These are phyloP conservation scores for Mollisiaceae sp. DNA, from an alignment of 2,329 filamentous ascomycete species.

Conservation along the genomic window DNA sequence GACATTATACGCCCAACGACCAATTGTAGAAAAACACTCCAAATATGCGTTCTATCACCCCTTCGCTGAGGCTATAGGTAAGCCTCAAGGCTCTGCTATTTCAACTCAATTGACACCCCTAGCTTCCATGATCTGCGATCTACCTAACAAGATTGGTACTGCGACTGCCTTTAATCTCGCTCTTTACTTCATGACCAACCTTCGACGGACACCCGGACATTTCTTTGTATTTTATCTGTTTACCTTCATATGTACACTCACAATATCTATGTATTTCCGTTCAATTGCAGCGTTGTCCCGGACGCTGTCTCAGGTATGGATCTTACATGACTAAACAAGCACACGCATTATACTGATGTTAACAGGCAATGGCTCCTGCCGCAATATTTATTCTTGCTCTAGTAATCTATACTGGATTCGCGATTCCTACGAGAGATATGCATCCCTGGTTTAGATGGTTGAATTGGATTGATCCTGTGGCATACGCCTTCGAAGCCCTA, in stretches of 20 bases:
- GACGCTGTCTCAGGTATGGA: conserved; percentile 64
- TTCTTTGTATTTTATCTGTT: conserved; percentile 90
- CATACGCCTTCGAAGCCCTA: conserved; percentile 71
- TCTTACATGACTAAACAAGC: background rate
- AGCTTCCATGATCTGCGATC: conserved; percentile 63
- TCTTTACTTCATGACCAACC: conserved; percentile 86
- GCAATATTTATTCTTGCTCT: conserved; percentile 68
- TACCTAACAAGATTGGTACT: conserved; percentile 83
- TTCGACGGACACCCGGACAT: conserved; percentile 72
- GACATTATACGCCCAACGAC: conserved; percentile 84
- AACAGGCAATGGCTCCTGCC: conserved; percentile 37
- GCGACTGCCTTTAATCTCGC: conserved; percentile 77
- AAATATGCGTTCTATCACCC: conserved; percentile 90
- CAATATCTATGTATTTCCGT: conserved; percentile 88
- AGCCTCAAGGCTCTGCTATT: no score
- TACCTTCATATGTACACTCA: conserved; percentile 72
- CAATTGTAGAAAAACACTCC: conserved; percentile 88
- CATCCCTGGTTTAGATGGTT: conserved; percentile 61
- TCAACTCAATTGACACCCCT: conserved; percentile 47
- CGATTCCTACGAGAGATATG: conserved; percentile 60
- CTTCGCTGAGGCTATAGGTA: conserved; percentile 61
- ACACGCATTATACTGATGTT: background rate
- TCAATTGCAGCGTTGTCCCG: conserved; percentile 78
- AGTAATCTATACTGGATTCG: conserved; percentile 50
- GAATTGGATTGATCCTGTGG: conserved; percentile 73